A percentile compares a stretch with the other conserved stretches of the same genome.
These are phyloP conservation scores for Scedosporium boydii DNA, from an alignment of 2,329 filamentous ascomycete species.

Conservation along the genomic window DNA sequence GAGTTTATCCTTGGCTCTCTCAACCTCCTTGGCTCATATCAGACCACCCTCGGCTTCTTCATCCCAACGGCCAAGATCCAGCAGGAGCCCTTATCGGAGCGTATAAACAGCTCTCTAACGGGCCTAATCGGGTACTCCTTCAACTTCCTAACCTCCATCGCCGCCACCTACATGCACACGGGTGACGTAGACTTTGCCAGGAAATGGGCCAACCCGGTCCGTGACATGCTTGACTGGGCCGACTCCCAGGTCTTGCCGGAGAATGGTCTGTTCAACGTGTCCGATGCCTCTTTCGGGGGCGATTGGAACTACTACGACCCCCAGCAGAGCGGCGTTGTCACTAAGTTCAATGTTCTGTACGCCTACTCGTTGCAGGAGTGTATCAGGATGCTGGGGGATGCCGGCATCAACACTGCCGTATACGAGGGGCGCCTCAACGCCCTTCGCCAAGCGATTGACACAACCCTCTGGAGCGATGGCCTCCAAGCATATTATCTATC, in stretches of 20 bases:
- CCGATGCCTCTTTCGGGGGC: constrained; percentile 17
- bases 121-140: constrained; percentile 23
- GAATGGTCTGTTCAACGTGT: constrained; percentile 18
- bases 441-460: constrained; percentile 17
- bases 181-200: constrained; percentile 17
- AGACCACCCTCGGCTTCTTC: constrained; percentile 20
- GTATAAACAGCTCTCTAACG: constrained; percentile 16
- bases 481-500: constrained; percentile 18
- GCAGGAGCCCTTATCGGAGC: constrained; percentile 8
- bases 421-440: constrained; percentile 16
- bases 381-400: constrained; percentile 13
- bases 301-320: constrained; percentile 27
- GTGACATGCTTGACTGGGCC: constrained; percentile 25
- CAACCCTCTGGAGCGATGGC: constrained; percentile 15
- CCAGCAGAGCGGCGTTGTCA: constrained; percentile 16
- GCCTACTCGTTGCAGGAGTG: constrained; percentile 20
- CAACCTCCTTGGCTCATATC: constrained; percentile 19
- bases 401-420: constrained; percentile 11
- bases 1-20: constrained; percentile 17
- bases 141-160: constrained; percentile 17
- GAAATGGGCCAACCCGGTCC: constrained; percentile 17
- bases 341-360: constrained; percentile 23
- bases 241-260: constrained; percentile 15
- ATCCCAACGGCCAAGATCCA: constrained; percentile 22
- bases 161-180: constrained; percentile 18